These are phyloP conservation scores for Jimgerdemannia flammicorona DNA, from an alignment of 192 early-diverging fungal genomes.

Conservation along the genomic window DNA sequence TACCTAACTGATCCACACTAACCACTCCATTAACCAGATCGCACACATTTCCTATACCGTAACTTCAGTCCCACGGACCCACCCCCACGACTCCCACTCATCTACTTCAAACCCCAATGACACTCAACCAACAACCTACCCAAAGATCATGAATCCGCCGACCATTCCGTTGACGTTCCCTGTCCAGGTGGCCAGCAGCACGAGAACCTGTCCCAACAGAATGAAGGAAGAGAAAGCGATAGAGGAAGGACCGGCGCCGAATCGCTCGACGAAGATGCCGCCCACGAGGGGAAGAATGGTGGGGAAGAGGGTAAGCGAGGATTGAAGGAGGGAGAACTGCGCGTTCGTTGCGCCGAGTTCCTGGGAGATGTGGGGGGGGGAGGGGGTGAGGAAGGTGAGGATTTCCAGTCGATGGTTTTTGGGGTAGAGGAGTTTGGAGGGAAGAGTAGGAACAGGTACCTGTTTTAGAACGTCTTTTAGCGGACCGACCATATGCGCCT, in stretches of 20 bases:
- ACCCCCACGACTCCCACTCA: background rate
- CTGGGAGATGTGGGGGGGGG: constrained; percentile 7
- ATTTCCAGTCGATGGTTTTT: background rate
- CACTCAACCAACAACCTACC: constrained; percentile 23
- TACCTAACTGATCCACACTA: no score
- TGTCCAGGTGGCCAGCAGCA: constrained; percentile 32
- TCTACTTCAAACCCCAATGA: background rate
- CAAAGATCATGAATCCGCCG: constrained; percentile 34
- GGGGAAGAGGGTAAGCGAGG: constrained; percentile 37
- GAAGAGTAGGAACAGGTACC: background rate
- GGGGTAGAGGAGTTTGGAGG: background rate
- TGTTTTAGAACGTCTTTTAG: background rate
- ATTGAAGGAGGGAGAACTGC: constrained; percentile 39
- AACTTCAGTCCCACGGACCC: no score
- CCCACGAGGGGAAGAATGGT: constrained; percentile 39
- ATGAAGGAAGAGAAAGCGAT: constrained; percentile 37
- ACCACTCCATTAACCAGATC: no score
- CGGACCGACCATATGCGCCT: background rate
- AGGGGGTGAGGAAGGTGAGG: background rate
- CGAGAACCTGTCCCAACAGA: constrained; percentile 26
- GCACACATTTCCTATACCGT: no score
- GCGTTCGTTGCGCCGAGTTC: constrained; percentile 37
- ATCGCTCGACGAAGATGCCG: constrained; percentile 35
- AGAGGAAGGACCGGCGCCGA: constrained; percentile 41
- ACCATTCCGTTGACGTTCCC: constrained; percentile 36